phyloP scores from a whole-genome alignment of 1,284 basidiomycete species.

The Apiotrichum veenhuisii region DNA sequence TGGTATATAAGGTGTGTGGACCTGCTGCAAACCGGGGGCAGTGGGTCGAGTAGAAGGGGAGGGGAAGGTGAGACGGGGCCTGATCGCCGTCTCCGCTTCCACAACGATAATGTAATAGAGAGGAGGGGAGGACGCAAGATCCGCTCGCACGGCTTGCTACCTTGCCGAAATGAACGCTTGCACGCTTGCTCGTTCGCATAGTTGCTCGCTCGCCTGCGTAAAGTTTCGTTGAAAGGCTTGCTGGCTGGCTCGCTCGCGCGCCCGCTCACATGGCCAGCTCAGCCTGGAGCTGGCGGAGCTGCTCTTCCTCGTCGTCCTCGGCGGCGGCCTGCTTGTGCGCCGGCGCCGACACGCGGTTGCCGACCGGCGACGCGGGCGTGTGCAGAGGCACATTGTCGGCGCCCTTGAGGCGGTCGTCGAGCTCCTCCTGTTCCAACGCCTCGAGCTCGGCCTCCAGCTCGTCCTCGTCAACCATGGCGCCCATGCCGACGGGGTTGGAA shows the following conservation, averaged over 20 bases:
- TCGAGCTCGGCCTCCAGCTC: constrained; percentile 80
- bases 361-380: constrained; percentile 62
- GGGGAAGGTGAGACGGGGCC: background rate
- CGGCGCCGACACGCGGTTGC: constrained; percentile 46
- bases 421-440: constrained; percentile 84
- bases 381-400: constrained; percentile 90
- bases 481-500: constrained; percentile 69
- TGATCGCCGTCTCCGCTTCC: too few relatives aligned
- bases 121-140: too few relatives aligned
- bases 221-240: too few relatives aligned
- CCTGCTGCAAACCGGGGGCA: too few relatives aligned
- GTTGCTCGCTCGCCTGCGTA: background rate
- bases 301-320: constrained; percentile 89
- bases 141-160: too few relatives aligned
- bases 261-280: constrained; percentile 70
- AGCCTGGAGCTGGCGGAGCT: constrained; percentile 88
- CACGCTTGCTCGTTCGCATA: background rate
- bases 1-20: background rate
- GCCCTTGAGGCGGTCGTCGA: constrained; percentile 80
- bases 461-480: constrained; percentile 72
- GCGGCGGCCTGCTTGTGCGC: constrained; percentile 41
- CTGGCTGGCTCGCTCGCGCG: background rate
- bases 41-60: background rate
- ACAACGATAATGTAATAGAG: too few relatives aligned
- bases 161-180: too few relatives aligned